A percentile compares a stretch with the other conserved stretches of the same genome.
phyloP scores from a whole-genome alignment of 169 alveolate species.

The Plasmodium knowlesi region DNA sequence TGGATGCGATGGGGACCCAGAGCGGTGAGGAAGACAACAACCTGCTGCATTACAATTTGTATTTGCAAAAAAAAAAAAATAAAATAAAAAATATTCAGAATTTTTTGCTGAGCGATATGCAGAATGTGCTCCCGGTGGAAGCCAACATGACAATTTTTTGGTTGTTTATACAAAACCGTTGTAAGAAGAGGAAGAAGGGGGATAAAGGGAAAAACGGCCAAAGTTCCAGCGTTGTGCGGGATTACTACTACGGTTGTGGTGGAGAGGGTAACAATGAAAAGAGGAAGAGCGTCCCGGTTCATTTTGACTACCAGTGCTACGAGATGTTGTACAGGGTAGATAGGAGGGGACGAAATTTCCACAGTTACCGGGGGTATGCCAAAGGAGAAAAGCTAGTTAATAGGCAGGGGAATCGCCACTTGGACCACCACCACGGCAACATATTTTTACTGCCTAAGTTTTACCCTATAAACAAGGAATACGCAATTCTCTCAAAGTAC shows the following conservation, averaged over 20 bases:
- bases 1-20: too few species aligned
- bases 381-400: background rate
- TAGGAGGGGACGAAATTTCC: background rate
- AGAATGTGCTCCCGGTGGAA: constrained; percentile 47
- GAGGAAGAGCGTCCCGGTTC: background rate
- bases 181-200: constrained; percentile 32
- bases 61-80: constrained; percentile 18
- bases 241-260: background rate
- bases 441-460: constrained; percentile 62
- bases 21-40: constrained; percentile 21
- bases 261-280: background rate
- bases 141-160: constrained; percentile 63
- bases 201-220: background rate
- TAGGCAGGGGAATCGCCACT: too few species aligned
- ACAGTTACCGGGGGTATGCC: background rate
- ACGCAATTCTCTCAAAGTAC: constrained; percentile 47
- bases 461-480: constrained; percentile 60
- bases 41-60: constrained; percentile 13
- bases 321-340: constrained; percentile 63
- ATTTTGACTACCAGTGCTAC: constrained; percentile 61
- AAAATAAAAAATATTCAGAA: constrained; percentile 26
- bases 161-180: constrained; percentile 62
- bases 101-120: constrained; percentile 49
- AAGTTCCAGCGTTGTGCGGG: background rate
- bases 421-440: background rate